Conservation (phyloP, 2,329 filamentous ascomycete genomes). For the Cordyceps cicadae region DNA sequence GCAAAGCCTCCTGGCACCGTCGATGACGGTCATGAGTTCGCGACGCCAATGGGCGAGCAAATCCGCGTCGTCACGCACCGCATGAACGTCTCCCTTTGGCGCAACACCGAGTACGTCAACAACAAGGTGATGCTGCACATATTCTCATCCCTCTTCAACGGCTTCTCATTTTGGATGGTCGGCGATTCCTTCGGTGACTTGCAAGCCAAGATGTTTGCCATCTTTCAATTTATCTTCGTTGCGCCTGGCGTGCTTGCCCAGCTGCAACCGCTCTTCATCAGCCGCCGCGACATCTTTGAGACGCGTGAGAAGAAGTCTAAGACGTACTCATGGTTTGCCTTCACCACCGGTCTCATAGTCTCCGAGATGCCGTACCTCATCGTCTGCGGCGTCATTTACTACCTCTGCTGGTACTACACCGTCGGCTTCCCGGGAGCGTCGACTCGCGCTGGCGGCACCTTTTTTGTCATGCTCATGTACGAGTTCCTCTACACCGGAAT, state of each 20-base stretch:
- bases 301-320: conserved; percentile 52
- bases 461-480: conserved; percentile 50
- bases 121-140: conserved; percentile 54
- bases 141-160: conserved; percentile 48
- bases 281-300: conserved; percentile 49
- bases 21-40: conserved; percentile 59
- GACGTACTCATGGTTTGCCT: conserved; percentile 53
- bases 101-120: conserved; percentile 59
- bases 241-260: conserved; percentile 50
- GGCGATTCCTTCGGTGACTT: conserved; percentile 41
- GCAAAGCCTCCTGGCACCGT: conserved; percentile 31
- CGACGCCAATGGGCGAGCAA: conserved; percentile 57
- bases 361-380: conserved; percentile 39
- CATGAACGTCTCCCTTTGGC: conserved; percentile 52
- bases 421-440: conserved; percentile 40
- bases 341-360: conserved; percentile 44
- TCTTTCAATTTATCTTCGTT: conserved; percentile 58
- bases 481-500: conserved; percentile 54
- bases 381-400: conserved; percentile 39
- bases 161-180: conserved; percentile 54
- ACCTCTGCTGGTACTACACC: conserved; percentile 50
- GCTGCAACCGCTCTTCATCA: conserved; percentile 50
- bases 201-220: conserved; percentile 48
- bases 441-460: conserved; percentile 40
- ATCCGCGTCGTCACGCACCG: conserved; percentile 56